Percentiles rank a stretch among this genome's conserved stretches.
These are phyloP conservation scores for Cystoisospora suis DNA, from an alignment of 169 alveolate species.

Conservation along the genomic window DNA sequence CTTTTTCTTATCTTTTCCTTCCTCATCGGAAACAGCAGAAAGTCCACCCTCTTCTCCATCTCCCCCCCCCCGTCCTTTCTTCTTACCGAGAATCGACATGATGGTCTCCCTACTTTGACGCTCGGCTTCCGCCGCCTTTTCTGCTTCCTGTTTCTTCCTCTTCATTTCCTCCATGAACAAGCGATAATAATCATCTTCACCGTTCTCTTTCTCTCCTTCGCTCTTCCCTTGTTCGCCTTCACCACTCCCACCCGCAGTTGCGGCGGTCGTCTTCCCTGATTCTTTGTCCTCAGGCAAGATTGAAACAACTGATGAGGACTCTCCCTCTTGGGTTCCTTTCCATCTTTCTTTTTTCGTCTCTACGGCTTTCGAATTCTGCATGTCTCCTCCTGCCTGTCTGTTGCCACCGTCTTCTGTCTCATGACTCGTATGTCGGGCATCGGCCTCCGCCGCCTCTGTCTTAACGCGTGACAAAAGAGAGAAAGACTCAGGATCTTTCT, in stretches of 20 bases:
- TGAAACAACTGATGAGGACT: too few species aligned
- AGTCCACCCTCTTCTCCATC: neutral
- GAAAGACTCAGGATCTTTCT: neutral
- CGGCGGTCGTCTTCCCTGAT: constrained; percentile 4
- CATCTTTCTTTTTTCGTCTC: neutral
- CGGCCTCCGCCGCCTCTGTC: constrained; percentile 5
- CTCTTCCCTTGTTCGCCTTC: neutral
- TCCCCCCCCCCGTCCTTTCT: constrained; percentile 1
- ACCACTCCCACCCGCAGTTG: neutral
- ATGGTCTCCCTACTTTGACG: neutral
- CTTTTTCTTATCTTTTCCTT: neutral
- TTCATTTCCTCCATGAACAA: constrained; percentile 51
- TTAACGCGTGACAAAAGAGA: neutral
- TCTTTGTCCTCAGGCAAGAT: too few species aligned
- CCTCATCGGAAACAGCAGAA: too few species aligned
- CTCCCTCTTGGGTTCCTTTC: neutral
- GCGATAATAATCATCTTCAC: constrained; percentile 62
- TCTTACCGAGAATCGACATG: neutral
- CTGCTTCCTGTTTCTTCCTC: constrained; percentile 7
- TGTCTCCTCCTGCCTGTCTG: neutral
- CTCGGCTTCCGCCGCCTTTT: neutral
- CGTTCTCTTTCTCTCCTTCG: constrained; percentile 40
- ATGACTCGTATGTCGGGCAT: neutral
- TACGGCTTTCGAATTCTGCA: neutral
- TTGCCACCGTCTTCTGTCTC: neutral